Conservation (phyloP, 768 basidiomycete genomes). For the Leccinum pellstonianum region DNA sequence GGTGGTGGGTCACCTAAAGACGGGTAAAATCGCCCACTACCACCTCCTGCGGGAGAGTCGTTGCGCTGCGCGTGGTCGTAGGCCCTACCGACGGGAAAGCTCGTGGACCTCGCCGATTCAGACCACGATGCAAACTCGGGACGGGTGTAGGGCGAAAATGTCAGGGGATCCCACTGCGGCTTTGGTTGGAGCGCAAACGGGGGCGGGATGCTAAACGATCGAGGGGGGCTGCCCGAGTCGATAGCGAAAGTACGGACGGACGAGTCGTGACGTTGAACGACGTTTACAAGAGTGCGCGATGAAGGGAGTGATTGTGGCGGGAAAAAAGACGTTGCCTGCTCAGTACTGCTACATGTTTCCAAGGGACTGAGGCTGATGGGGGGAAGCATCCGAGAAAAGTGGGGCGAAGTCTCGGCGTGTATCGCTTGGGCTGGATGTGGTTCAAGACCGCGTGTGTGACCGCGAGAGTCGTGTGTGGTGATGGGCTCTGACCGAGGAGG, state of each 20-base stretch:
- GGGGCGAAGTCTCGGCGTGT: conserved; percentile 22
- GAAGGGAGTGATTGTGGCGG: conserved; percentile 36
- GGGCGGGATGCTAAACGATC: conserved; percentile 37
- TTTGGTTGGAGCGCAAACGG: conserved; percentile 67
- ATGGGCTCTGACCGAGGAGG: conserved; percentile 9
- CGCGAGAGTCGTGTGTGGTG: conserved; percentile 14
- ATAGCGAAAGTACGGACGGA: conserved; percentile 19
- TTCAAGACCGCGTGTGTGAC: conserved; percentile 12
- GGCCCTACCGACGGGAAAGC: conserved; percentile 16
- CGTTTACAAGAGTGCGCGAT: conserved; percentile 16
- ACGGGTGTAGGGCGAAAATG: conserved; percentile 39
- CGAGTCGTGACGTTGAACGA: conserved; percentile 19
- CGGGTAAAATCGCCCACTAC: conserved; percentile 11
- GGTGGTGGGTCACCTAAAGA: conserved; percentile 18
- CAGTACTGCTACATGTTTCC: conserved; percentile 9
- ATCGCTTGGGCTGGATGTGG: conserved; percentile 13
- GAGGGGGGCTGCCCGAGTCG: conserved; percentile 14
- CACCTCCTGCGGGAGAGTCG: conserved; percentile 1
- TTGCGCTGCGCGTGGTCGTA: conserved; percentile 19
- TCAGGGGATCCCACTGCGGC: conserved; percentile 60
- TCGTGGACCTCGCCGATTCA: conserved; percentile 27
- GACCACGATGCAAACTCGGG: conserved; percentile 37
- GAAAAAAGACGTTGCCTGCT: conserved; percentile 21
- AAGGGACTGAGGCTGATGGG: conserved; percentile 23
- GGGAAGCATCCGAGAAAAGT: conserved; percentile 29